phyloP scores from a whole-genome alignment of 768 basidiomycete species.

The Lactarius pseudohatsudake region DNA sequence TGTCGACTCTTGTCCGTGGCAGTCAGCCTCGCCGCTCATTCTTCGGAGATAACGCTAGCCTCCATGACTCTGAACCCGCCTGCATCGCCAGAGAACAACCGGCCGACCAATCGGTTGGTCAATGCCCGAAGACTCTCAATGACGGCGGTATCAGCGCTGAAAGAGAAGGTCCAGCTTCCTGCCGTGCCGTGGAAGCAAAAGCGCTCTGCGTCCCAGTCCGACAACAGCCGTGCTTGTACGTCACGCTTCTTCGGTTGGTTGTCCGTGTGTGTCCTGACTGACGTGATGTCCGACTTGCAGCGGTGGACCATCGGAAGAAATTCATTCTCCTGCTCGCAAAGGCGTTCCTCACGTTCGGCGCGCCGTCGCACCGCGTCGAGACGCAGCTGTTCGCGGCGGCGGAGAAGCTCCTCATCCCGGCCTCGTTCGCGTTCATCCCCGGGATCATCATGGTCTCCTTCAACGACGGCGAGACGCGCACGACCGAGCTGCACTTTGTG shows the following conservation, averaged over 20 bases:
- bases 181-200: conserved; percentile 19
- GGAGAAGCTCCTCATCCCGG: conserved; percentile 71
- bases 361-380: conserved; percentile 93
- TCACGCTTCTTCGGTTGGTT: neutral
- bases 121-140: conserved; percentile 9
- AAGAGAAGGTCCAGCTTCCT: conserved; percentile 18
- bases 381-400: conserved; percentile 83
- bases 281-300: neutral
- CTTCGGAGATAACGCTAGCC: conserved; percentile 14
- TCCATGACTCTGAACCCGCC: neutral
- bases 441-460: conserved; percentile 81
- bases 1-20: conserved; percentile 20
- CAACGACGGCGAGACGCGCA: conserved; percentile 66
- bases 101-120: neutral
- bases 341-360: conserved; percentile 86
- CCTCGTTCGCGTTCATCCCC: conserved; percentile 81
- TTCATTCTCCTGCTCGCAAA: conserved; percentile 87
- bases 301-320: conserved; percentile 41
- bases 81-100: neutral
- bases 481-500: conserved; percentile 83
- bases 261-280: neutral
- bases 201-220: conserved; percentile 16
- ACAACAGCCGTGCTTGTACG: conserved; percentile 22
- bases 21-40: conserved; percentile 22
- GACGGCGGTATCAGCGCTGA: conserved; percentile 17